Conservation (phyloP, 495 filamentous ascomycete genomes). For the Venustampulla echinocandica region DNA sequence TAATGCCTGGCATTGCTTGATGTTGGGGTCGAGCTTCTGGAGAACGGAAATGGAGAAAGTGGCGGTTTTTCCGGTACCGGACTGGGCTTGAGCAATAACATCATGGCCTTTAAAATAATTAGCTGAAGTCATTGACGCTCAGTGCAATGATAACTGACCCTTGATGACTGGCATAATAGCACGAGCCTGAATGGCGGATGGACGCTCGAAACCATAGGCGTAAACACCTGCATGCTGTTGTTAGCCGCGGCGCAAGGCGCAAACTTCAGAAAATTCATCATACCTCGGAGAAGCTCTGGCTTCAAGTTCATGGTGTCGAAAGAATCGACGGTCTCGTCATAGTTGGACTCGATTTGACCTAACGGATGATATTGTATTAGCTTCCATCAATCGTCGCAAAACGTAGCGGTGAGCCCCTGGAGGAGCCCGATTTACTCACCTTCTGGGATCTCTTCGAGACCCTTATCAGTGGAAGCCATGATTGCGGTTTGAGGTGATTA, state of each 20-base stretch:
- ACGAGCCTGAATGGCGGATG: conserved; percentile 98
- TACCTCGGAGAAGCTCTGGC: conserved; percentile 93
- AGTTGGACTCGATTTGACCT: conserved; percentile 99
- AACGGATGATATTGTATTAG: conserved; percentile 22
- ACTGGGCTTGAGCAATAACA: conserved; percentile 98
- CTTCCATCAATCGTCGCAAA: conserved; percentile 3
- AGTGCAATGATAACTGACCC: conserved; percentile 52
- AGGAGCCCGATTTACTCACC: conserved; percentile 43
- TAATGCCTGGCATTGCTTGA: conserved; percentile 92
- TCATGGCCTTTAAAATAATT: conserved; percentile 63
- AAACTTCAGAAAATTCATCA: conserved; percentile 27
- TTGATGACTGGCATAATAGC: conserved; percentile 99
- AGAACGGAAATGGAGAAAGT: conserved; percentile 98
- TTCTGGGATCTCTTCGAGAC: conserved; percentile 92
- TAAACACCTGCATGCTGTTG: conserved; percentile 68
- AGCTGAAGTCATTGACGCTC: conserved; percentile 15
- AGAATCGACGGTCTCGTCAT: conserved; percentile 98
- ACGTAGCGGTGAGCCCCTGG: conserved; percentile 15
- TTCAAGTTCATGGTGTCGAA: conserved; percentile 98
- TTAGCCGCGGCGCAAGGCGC: conserved; percentile 6
- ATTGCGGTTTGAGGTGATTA: conserved; percentile 56
- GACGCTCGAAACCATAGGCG: conserved; percentile 98
- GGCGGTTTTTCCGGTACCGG: conserved; percentile 97
- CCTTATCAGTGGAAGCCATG: conserved; percentile 90
- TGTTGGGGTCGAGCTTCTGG: conserved; percentile 89